Base-by-base conservation (phyloP, 768 basidiomycete species). In the Mycena rosella region DNA sequence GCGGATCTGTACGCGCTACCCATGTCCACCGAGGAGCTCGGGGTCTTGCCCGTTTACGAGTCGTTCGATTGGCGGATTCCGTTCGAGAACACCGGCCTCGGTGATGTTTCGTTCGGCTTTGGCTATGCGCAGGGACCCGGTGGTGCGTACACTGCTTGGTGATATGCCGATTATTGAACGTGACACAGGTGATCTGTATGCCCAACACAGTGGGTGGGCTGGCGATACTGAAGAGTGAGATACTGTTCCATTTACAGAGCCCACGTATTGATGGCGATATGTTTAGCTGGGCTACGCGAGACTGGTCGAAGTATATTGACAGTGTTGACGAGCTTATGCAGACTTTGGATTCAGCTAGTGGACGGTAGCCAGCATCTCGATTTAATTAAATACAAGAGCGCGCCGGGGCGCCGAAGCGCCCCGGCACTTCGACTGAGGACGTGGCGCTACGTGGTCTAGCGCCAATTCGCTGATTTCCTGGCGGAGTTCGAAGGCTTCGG, bases 1-100 rank as follows among this genome's bases (percentile, higher is more conserved):
- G 27, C 32, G 24, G 34, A 44, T 42, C 5, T 51, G 8, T 82
- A 78, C 66, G 60, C 73, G 24, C 77, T 85, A 8, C 84, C 84
- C 0, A 72, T 84, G 20, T 82, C 83, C 68, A 84, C 77, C 63
- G 79, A 82, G 27, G 83, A 85, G 45, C 71, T 85, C 17, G 84
- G 83, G 2, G 73, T 81, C n/a, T 66, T 85, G 17, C 84, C 84
- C 0, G 55, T 84, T 17, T 82, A 84, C 13, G 36, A 66, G 17
- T 57, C 69, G 2, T 66, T 66, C n/a, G 69, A 70, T 32, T 67
- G 66, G 66, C 30, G 59, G n/a, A 13, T 62, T 7, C 36, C 54
- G 2, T 57, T 61, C 27, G 59, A 29, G 32, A 52, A 4, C 40
- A 32, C 3, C 48, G 18, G 17, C 22, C n/a, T n/a, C n/a, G n/a